Base-by-base conservation (phyloP, 169 alveolate species). In the Babesia divergens region DNA sequence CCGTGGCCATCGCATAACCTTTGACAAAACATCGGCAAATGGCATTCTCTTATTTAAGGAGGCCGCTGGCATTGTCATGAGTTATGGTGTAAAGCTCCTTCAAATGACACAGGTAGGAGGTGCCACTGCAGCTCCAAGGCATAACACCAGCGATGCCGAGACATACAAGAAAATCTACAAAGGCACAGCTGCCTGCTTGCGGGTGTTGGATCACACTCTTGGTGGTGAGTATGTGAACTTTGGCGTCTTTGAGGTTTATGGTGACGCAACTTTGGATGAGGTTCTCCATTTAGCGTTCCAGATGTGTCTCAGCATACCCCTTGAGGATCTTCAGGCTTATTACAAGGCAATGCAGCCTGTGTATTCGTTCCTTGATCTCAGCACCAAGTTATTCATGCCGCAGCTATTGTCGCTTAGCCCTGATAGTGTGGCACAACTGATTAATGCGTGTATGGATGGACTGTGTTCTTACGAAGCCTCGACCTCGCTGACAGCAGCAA, bases 181-280 rank as follows among this genome's bases (percentile, higher is more conserved):
- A 86, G 96, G 96, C 40, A 83, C 93, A 37, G 94, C 96, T 16
- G 92, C 91, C 20, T 90, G 94, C 20, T 43, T 94, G 42, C 93
- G 89, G 70, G 90, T 94, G 72, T 82, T 94, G 51, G 90, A 93
- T 65, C 94, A 93, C 86, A 94, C 96, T 40, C 90, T 94, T 29
- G 92, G 92, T 34, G 98, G 98, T 6, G 93, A 92, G 65, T 94
- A 93, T 70, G 93, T 93, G 47, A 93, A 92, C 82, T 94, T 93
- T 79, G 98, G 96, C 0, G 95, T 94, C 32, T 94, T 94, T 31
- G 97, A 94, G 81, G 86, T 94, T 22, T 94, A 94, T 80, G 93
- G 93, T 32, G 98, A 94, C 76, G 93, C 88, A 50, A 88, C 96
- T 50, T 84, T 94, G 68, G 92, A 91, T 60, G 90, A 91, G 64